Base-by-base conservation (phyloP, 2,329 filamentous ascomycete species). In the Chrysoporthe puriensis region DNA sequence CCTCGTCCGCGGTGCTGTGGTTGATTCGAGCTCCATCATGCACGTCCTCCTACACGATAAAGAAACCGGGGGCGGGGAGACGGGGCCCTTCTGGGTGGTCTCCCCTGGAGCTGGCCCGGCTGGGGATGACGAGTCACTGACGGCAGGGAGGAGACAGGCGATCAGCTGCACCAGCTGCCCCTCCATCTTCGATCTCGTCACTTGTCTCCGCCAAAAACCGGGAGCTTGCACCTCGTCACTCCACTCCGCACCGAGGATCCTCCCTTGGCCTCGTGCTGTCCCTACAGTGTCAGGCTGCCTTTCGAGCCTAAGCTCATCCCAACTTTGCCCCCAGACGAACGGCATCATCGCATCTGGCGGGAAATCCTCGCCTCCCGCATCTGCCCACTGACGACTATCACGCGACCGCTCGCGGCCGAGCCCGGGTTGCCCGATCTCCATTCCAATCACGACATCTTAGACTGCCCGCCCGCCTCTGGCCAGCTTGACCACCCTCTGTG, bases 401-500 rank as follows among this genome's bases (percentile, higher is more conserved):
- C 59, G 56, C 67, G 46, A 66, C 62, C 57, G 50, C 63, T 26
- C 50, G 26, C 26, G 11, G 50, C 21, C 50, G 50, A 34, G 64
- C 57, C 40, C 14, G 26, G 26, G 9, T 64, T 48, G 54, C 64
- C 61, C 57, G 54, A 46, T 32, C 40, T 57, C 60, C 43, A 36
- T 3, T 63, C 56, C 44, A 43, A 14, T 34, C 26, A 14, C 56
- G 59, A 43, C 26, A 54, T 14, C 21, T 26, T 46, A n/a, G 43
- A n/a, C 57, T 16, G 36, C 7, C 64, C 18, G 56, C 18, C 44
- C 9, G 14, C 26, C 26, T 48, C 58, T 14, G 3, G 21, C 5
- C 63, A 57, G 54, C 50, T 36, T 7, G 13, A 36, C 32, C 58
- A 40, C 36, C 66, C 48, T 58, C 60, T 57, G 56, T 52, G 56